Base-by-base conservation (phyloP, 169 alveolate species). In the Plasmodium coatneyi region DNA sequence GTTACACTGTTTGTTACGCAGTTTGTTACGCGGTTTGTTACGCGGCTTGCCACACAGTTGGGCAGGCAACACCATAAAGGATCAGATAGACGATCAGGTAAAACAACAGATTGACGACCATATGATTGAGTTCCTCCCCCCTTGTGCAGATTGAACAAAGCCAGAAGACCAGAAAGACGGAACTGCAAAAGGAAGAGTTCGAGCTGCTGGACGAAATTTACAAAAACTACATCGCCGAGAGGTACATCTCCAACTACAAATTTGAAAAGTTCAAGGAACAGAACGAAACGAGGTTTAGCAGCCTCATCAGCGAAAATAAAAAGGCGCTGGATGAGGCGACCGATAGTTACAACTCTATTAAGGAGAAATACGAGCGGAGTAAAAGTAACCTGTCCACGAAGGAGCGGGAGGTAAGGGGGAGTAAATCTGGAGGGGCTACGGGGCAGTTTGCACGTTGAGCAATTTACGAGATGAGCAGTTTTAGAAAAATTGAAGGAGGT, bases 141-240 rank as follows among this genome's bases (percentile, higher is more conserved):
- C 36, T 28, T 5, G 36, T n/a, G 9, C 36, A 84, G 92, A 25
- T 84, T 12, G 92, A 84, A 72, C 70, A 72, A n/a, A 49, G 60
- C 9, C 19, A 74, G 56, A 28, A 72, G 28, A 10, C 5, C 9
- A 84, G 82, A 4, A 72, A 84, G 78, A 34, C 6, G 22, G 78
- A 71, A 34, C 36, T 84, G 39, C 70, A 84, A 46, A 84, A 72
- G 60, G 92, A 72, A 28, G 92, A 84, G 10, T 39, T 43, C 19
- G 80, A 72, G 22, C 30, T 74, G 28, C 72, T 84, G 92, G 78
- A 84, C 78, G 92, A 84, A 72, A 71, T 84, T 19, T 72, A 72
- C 41, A 84, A 84, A 84, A 84, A 72, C 46, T 46, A 84, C 30
- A 84, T 84, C n/a, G 92, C 92, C 16, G 92, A 84, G 78, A 84